A percentile compares a stretch with the other conserved stretches of the same genome.
Conservation (phyloP, 73 alveolate genomes). For the Diophrys sp. region DNA sequence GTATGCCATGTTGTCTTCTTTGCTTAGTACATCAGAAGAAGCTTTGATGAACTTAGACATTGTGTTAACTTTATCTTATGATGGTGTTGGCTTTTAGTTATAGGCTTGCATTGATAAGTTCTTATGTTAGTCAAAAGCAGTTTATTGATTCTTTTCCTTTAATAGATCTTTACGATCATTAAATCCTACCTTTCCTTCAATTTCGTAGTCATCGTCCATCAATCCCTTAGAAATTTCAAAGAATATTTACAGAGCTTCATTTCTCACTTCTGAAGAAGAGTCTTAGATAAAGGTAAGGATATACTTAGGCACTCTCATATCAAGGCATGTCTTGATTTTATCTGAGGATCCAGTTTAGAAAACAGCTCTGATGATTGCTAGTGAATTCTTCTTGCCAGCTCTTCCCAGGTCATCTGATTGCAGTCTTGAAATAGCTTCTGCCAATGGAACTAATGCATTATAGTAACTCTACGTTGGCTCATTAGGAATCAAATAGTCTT, state of each 20-base stretch:
- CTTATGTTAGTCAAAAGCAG: conserved; percentile 53
- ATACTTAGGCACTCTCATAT: conserved; percentile 77
- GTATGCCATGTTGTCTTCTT: conserved; percentile 40
- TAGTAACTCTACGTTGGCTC: no score
- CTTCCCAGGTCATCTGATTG: no score
- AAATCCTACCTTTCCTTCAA: conserved; percentile 38
- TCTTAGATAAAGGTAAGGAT: conserved; percentile 58
- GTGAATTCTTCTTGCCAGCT: conserved; percentile 78
- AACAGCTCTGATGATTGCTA: conserved; percentile 72
- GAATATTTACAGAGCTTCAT: conserved; percentile 48
- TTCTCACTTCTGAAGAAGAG: conserved; percentile 45
- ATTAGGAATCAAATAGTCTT: no score
- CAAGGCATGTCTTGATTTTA: conserved; percentile 81
- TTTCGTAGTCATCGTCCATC: conserved; percentile 56
- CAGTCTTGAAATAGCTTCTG: no score
- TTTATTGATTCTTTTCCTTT: conserved; percentile 21
- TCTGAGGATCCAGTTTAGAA: no score
- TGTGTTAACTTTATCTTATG: conserved; percentile 31
- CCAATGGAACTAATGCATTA: no score
- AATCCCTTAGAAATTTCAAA: conserved; percentile 55
- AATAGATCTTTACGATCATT: conserved; percentile 26
- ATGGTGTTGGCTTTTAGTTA: conserved; percentile 9
- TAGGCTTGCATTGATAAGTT: conserved; percentile 14
- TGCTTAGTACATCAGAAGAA: conserved; percentile 32
- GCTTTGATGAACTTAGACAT: conserved; percentile 51